Base-by-base conservation (phyloP, 768 basidiomycete genomes). In the Rhizopogon salebrosus region DNA sequence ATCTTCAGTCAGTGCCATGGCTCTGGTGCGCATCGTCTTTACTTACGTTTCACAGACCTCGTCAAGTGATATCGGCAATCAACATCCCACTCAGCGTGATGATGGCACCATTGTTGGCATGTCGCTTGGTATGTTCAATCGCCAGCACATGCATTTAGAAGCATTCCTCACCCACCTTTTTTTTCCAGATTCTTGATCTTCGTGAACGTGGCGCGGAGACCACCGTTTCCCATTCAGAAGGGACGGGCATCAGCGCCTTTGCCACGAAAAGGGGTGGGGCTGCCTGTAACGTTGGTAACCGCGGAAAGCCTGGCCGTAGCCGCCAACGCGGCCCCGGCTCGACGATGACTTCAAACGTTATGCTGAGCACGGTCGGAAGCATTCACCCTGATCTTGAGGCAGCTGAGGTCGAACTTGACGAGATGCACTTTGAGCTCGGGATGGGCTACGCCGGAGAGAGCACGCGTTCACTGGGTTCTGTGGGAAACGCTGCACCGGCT, bases 71-170 rank as follows among this genome's bases (percentile, higher is more conserved):
- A 57, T 89, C 88, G 22, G 89, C 89, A 16, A 84, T 91, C 62
- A 88, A 88, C 60, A 91, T 91, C 59, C 89, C 89, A 9, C 73
- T 91, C 59, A 89, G 88, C 60, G 87, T 91, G 16, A 89, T 91
- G 87, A 76, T 92, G 62, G 84, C 82, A 16, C 87, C 89, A 22
- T 70, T 92, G 34, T 78, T 92, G 41, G 89, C 89, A 5, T 90
- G 88, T 64, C 84, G 89, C 54, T 76, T 92, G 36, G 85, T 87
- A 58, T 56, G 78, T 54, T 20, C 24, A 29, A 10, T 34, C 34
- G 23, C 29, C 49, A 23, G 54, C 35, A 11, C 14, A 3, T 3
- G 8, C 16, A 6, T 22, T 46, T 9, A 46, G 20, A 45, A 20
- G 5, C 23, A 40, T 46, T 31, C 51, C 55, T 45, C 62, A 45